phyloP scores from a whole-genome alignment of 2,329 filamentous ascomycete genomes.

The Chaetomium olivaceum region DNA sequence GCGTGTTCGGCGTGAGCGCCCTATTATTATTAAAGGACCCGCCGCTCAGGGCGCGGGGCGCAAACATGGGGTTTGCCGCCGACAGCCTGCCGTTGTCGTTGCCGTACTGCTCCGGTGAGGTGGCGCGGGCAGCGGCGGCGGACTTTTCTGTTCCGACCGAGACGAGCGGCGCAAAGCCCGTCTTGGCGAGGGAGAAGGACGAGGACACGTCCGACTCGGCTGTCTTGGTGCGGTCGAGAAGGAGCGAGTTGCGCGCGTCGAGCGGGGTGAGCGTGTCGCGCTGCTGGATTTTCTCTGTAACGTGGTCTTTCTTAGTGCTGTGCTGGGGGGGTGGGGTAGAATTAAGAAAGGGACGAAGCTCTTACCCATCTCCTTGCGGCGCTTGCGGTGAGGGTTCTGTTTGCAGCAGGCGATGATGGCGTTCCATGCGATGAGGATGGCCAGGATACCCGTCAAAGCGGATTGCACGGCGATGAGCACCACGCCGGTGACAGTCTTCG shows the following conservation, averaged over 20 bases:
- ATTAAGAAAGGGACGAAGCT: neutral
- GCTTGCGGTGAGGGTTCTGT: constrained; percentile 86
- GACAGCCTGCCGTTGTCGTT: neutral
- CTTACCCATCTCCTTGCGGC: constrained; percentile 87
- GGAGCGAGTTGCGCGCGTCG: constrained; percentile 81
- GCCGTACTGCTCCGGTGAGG: constrained; percentile 14
- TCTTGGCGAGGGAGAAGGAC: constrained; percentile 47
- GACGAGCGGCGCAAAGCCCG: constrained; percentile 32
- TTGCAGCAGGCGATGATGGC: constrained; percentile 79
- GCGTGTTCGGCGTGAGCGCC: constrained; percentile 41
- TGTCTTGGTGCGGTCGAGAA: constrained; percentile 59
- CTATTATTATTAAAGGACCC: constrained; percentile 37
- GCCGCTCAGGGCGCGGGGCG: constrained; percentile 9
- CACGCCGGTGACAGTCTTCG: constrained; percentile 91
- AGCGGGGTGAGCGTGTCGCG: constrained; percentile 82
- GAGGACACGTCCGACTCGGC: constrained; percentile 39
- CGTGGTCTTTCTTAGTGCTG: neutral
- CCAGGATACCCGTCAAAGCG: constrained; percentile 76
- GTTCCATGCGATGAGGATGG: constrained; percentile 86
- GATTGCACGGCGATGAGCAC: constrained; percentile 91
- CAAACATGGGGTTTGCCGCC: constrained; percentile 17
- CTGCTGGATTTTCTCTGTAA: constrained; percentile 71
- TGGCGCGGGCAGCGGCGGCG: neutral
- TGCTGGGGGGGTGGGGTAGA: too few species aligned
- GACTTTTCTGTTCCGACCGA: constrained; percentile 36